phyloP scores from a whole-genome alignment of 345 rosid species.

The Physaria fendleri region DNA sequence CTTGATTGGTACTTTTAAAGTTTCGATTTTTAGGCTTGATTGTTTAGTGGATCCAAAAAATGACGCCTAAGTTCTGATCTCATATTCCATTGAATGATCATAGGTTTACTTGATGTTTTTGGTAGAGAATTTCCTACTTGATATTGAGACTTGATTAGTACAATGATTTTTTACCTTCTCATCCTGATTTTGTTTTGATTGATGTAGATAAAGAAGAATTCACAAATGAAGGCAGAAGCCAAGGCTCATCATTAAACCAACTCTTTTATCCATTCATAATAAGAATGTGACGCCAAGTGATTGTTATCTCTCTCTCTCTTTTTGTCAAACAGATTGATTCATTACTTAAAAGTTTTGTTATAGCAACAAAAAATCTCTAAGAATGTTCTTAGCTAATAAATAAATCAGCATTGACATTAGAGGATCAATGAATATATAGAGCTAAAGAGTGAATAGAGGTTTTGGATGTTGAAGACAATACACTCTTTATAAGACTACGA shows the following conservation, averaged over 20 bases:
- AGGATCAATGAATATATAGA: too few relatives aligned
- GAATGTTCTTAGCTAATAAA: too few relatives aligned
- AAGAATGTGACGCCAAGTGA: conserved; percentile 24
- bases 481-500: too few relatives aligned
- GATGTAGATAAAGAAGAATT: conserved; percentile 28
- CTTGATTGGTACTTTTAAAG: neutral
- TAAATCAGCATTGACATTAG: too few relatives aligned
- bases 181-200: neutral
- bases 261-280: conserved; percentile 3
- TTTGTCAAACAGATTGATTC: too few relatives aligned
- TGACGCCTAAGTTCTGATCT: neutral
- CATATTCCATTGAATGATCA: neutral
- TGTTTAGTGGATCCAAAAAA: neutral
- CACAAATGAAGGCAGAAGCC: conserved; percentile 28
- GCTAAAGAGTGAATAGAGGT: too few relatives aligned
- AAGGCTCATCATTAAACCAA: conserved; percentile 30
- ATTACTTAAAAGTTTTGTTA: too few relatives aligned
- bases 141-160: neutral
- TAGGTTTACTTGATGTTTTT: neutral
- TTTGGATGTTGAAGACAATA: too few relatives aligned
- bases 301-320: neutral
- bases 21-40: neutral
- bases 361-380: too few relatives aligned
- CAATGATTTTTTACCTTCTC: neutral
- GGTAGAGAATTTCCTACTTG: neutral